A percentile compares a stretch with the other conserved stretches of the same genome.
These are phyloP conservation scores for Cercophora newfieldiana DNA, from an alignment of 495 filamentous ascomycete species.

Conservation along the genomic window DNA sequence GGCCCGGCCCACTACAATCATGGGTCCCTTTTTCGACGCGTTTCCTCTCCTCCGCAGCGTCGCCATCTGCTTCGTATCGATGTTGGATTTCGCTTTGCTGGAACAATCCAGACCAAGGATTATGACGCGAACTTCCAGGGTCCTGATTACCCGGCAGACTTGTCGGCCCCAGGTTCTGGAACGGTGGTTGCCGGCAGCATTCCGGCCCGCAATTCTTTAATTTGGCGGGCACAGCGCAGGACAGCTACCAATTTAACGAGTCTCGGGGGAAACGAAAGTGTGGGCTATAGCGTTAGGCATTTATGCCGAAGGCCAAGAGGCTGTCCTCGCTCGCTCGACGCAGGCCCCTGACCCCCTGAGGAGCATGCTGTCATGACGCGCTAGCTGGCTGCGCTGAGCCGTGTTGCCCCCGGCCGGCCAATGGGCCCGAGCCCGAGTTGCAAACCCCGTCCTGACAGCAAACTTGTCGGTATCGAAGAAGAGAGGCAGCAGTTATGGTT, in stretches of 20 bases:
- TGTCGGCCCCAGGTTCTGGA: constrained; percentile 7
- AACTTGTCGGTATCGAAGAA: not conserved
- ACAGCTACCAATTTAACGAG: constrained; percentile 12
- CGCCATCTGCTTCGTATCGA: not conserved
- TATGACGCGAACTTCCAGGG: not conserved
- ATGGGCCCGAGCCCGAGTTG: not conserved
- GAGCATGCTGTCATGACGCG: constrained; percentile 22
- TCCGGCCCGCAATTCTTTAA: not conserved
- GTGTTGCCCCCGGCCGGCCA: constrained; percentile 7
- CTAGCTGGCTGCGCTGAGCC: constrained; percentile 6
- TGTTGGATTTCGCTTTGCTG: not conserved
- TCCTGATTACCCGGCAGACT: not conserved
- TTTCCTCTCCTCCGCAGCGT: not conserved
- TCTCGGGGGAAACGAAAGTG: constrained; percentile 1
- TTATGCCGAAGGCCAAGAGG: not conserved
- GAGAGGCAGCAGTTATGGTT: not conserved
- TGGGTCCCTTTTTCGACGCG: not conserved
- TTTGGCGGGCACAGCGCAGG: not conserved
- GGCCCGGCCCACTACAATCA: not conserved
- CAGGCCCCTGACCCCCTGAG: constrained; percentile 15
- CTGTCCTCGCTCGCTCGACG: not conserved
- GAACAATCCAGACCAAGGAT: not conserved
- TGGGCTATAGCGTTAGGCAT: not conserved
- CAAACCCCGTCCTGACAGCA: not conserved
- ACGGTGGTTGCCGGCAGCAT: constrained; percentile 1